Percentiles rank a stretch among this genome's conserved stretches.
Evolutionary conservation across 306 rosid species (phyloP).

Genomic region (Quillaja saponaria): DNA sequence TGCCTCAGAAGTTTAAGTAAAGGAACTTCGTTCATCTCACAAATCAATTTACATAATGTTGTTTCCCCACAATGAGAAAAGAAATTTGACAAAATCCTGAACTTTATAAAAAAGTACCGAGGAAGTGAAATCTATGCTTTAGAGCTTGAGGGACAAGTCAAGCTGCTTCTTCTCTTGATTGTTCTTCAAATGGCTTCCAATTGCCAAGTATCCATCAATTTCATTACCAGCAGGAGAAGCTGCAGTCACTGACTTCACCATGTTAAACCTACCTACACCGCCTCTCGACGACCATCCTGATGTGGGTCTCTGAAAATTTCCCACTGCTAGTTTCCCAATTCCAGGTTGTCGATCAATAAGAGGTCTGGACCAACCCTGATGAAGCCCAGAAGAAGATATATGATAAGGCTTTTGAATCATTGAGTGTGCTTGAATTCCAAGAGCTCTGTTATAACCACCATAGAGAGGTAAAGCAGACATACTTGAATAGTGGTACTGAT

Average conservation of each 20-base stretch:
- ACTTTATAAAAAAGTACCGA: slow-evolving; percentile 18
- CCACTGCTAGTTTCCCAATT: slow-evolving; percentile 40
- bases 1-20: slow-evolving; percentile 20
- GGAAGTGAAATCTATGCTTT: background rate
- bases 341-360: slow-evolving; percentile 46
- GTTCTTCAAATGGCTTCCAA: slow-evolving; percentile 38
- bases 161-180: slow-evolving; percentile 52
- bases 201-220: slow-evolving; percentile 35
- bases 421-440: slow-evolving; percentile 60
- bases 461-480: slow-evolving; percentile 57
- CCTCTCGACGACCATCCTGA: slow-evolving; percentile 27
- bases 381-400: slow-evolving; percentile 28
- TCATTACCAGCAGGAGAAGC: slow-evolving; percentile 35
- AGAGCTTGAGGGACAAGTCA: slow-evolving; percentile 72
- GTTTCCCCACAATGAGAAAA: slow-evolving; percentile 23
- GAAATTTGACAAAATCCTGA: slow-evolving; percentile 34
- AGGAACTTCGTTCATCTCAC: slow-evolving; percentile 11
- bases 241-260: slow-evolving; percentile 25
- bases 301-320: slow-evolving; percentile 31
- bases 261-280: slow-evolving; percentile 45
- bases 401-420: slow-evolving; percentile 51
- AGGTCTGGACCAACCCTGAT: slow-evolving; percentile 47
- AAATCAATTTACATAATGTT: slow-evolving; percentile 34
- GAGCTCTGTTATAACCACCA: slow-evolving; percentile 39
- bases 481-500: slow-evolving; percentile 27